Percentiles rank a stretch among this genome's conserved stretches.
Evolutionary conservation across 176 grass and related monocot genomes (phyloP).

Genomic region (Lolium multiflorum): DNA sequence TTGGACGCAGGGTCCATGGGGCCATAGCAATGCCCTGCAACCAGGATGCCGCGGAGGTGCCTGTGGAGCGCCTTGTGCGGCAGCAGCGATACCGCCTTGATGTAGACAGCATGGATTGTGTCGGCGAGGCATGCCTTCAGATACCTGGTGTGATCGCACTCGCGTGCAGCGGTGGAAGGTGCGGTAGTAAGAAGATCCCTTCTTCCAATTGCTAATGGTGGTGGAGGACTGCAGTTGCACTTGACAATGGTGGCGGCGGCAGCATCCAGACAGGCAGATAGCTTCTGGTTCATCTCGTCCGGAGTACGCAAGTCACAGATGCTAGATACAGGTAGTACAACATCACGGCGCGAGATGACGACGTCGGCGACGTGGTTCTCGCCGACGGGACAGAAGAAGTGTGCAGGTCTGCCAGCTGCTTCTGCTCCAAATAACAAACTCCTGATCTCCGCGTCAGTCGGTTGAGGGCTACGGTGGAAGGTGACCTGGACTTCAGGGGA

Average conservation of each 20-base stretch:
- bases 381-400: neutral
- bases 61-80: neutral
- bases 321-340: conserved; percentile 18
- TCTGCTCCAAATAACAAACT: neutral
- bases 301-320: conserved; percentile 25
- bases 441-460: neutral
- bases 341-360: neutral
- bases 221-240: neutral
- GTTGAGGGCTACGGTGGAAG: neutral
- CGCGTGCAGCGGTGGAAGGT: neutral
- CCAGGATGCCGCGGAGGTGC: conserved; percentile 16
- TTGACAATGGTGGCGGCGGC: conserved; percentile 18
- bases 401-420: neutral
- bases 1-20: conserved; percentile 2
- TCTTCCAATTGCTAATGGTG: neutral
- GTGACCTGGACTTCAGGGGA: neutral
- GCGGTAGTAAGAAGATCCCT: neutral
- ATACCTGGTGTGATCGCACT: conserved; percentile 24
- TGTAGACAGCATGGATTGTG: conserved; percentile 17
- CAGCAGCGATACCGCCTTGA: neutral
- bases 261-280: neutral
- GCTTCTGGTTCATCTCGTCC: neutral
- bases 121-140: conserved; percentile 13
- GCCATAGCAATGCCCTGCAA: neutral
- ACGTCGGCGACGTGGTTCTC: conserved; percentile 7